Base-by-base conservation (phyloP, 805 yeast genomes). In the Lipomyces japonicus region DNA sequence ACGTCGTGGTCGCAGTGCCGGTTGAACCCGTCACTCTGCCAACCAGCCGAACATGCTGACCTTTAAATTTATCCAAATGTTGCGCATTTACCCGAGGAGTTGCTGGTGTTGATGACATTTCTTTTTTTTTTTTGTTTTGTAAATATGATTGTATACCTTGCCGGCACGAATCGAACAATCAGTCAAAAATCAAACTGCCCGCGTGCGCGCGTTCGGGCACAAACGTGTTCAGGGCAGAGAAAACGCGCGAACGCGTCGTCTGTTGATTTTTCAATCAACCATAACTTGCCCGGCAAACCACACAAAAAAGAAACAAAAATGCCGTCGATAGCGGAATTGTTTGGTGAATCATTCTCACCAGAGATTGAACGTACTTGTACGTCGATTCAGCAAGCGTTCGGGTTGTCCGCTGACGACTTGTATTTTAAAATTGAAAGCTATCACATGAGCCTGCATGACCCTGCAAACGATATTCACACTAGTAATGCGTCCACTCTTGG, bases 81-180 rank as follows among this genome's bases (percentile, higher is more conserved):
- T 53, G 25, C n/a, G 69, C 68, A 50, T 66, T 62, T 23, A 65
- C 64, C 34, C 71, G 57, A 23, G 68, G 67, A 7, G 66, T 57
- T 3, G n/a, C n/a, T 6, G n/a, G 21, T 6, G 10, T 19, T 14
- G 6, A 6, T 19, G n/a, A 42, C 34, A 28, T 7, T 28, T 28
- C 31, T 28, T 28, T 12, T 28, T 28, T 16, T 9, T 7, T 28
- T 7, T 12, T 28, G 12, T 12, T 28, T 28, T n/a, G n/a, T n/a
- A n/a, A n/a, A n/a, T n/a, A n/a, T n/a, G n/a, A n/a, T n/a, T n/a
- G n/a, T n/a, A n/a, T n/a, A n/a, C n/a, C n/a, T n/a, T n/a, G n/a
- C n/a, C n/a, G n/a, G 32, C 32, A 14, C 14, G 14, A 28, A 28
- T 28, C 10, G 12, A 14, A 28, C 32, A 28, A 14, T 14, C 32